Evolutionary conservation across 345 rosid genomes (phyloP), one percentile per base, ranked within the genome.

Genomic region (Salix dunnii): DNA sequence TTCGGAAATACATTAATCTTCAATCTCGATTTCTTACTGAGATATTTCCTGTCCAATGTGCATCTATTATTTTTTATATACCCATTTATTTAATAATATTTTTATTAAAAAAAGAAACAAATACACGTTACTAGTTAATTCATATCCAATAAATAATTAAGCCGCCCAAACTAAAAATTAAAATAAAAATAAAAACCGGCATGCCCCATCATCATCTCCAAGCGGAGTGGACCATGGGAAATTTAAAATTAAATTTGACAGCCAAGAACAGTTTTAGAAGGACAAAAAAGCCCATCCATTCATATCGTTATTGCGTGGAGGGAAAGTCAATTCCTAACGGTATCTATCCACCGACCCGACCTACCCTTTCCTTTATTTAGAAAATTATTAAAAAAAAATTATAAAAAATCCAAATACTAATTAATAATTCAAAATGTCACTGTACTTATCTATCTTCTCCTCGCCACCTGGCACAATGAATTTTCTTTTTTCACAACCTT

Each of bases 341-440:
- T 88, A 87, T 89, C 91, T 77, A 85, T 81, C 91, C 89, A 90
- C 93, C 97, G 90, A 89, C 96, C 93, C 94, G 96, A 92, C 94
- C 94, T 79, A 78, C 81, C 62, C 69, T 60, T 49, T 68, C 14
- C 55, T 13, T 43, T 51, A 40, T 62, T 64, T 61, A 27, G 28
- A 58, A 55, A 58, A 46, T 17, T 18, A 16, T 35, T 3, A 30
- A 30, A 13, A 0, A 7, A 43, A 53, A 75, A 62, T 35, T 33
- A 65, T n/a, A 3, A 6, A 40, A 9, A 33, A 60, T 16, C 20
- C 20, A 18, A 62, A 23, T 2, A 6, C 12, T 17, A 55, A 20
- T 55, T 17, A 71, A 33, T 11, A 49, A 49, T 58, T 9, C 61
- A 55, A 55, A 35, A n/a, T 3, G 6, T 9, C 14, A 11, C 46